Percentiles rank a stretch among this genome's conserved stretches.
Evolutionary conservation across 306 rosid species (phyloP).

Genomic region (Cicer arietinum): DNA sequence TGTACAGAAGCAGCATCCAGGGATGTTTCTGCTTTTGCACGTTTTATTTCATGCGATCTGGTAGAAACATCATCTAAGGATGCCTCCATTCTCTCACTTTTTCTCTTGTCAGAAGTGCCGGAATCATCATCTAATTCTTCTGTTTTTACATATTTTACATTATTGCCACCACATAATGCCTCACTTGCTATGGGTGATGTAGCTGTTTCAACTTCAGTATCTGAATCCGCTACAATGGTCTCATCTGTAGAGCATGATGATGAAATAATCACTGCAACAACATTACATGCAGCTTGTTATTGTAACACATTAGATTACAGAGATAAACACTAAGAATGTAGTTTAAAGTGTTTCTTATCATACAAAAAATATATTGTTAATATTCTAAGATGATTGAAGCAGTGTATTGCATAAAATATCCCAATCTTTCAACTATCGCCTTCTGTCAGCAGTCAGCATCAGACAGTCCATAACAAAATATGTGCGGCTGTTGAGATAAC

Average conservation of each 20-base stretch:
- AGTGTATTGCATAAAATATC: constrained; percentile 31
- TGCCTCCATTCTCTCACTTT: constrained; percentile 38
- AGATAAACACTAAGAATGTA: constrained; percentile 15
- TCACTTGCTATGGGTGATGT: constrained; percentile 55
- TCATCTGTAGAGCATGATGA: constrained; percentile 92
- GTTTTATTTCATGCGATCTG: constrained; percentile 39
- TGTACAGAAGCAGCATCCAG: constrained; percentile 43
- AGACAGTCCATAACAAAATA: constrained; percentile 13
- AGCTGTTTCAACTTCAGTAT: constrained; percentile 74
- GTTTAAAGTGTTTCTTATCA: constrained; percentile 6
- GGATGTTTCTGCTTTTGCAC: constrained; percentile 43
- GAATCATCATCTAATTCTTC: constrained; percentile 43
- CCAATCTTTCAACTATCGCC: constrained; percentile 25
- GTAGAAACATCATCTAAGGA: constrained; percentile 43
- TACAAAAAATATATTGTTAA: constrained; percentile 24
- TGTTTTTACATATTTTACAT: constrained; percentile 38
- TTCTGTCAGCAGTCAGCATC: neutral
- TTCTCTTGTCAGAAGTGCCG: constrained; percentile 23
- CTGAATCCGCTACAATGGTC: constrained; percentile 89
- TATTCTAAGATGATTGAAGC: constrained; percentile 31
- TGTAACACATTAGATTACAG: neutral
- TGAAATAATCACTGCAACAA: constrained; percentile 76
- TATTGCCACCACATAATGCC: constrained; percentile 39
- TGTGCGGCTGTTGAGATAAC: neutral
- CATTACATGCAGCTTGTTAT: constrained; percentile 36